A percentile compares a stretch with the other conserved stretches of the same genome.
These are phyloP conservation scores for Thielaviopsis populi DNA, from an alignment of 2,329 filamentous ascomycete genomes.

Conservation along the genomic window DNA sequence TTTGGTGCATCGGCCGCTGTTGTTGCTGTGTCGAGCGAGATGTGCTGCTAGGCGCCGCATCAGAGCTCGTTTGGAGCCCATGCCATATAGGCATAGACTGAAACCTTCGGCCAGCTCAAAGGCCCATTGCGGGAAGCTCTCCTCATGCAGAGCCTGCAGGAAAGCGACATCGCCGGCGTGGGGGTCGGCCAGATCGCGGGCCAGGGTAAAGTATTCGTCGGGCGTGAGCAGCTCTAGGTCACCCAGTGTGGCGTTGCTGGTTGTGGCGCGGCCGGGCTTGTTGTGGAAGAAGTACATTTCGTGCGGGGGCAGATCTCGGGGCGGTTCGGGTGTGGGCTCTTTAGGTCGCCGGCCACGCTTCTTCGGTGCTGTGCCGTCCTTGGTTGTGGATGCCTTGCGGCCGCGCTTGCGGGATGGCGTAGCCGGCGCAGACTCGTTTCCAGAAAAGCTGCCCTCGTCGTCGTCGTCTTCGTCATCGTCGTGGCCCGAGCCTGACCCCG, in stretches of 20 bases:
- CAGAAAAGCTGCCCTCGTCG: constrained; percentile 20
- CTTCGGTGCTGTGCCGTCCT: constrained; percentile 19
- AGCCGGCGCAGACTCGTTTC: constrained; percentile 31
- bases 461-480: constrained; percentile 35
- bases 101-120: constrained; percentile 83
- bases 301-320: constrained; percentile 67
- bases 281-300: constrained; percentile 93
- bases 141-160: constrained; percentile 58
- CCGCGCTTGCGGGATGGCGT: constrained; percentile 31
- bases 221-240: constrained; percentile 67
- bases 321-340: constrained; percentile 61
- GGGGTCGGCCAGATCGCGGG: constrained; percentile 32
- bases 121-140: constrained; percentile 78
- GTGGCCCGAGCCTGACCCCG: constrained; percentile 25
- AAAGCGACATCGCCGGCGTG: constrained; percentile 57
- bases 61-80: constrained; percentile 71
- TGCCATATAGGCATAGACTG: constrained; percentile 81
- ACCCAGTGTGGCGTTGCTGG: constrained; percentile 71
- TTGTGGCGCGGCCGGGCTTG: constrained; percentile 63
- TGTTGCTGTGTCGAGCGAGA: constrained; percentile 34
- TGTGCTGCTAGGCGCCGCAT: constrained; percentile 61
- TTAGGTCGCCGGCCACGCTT: constrained; percentile 27
- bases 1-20: constrained; percentile 23
- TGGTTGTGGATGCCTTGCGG: constrained; percentile 17
- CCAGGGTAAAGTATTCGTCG: constrained; percentile 70